Evolutionary conservation across 768 basidiomycete species (phyloP).

Genomic region (Boletus vermiculosoides): DNA sequence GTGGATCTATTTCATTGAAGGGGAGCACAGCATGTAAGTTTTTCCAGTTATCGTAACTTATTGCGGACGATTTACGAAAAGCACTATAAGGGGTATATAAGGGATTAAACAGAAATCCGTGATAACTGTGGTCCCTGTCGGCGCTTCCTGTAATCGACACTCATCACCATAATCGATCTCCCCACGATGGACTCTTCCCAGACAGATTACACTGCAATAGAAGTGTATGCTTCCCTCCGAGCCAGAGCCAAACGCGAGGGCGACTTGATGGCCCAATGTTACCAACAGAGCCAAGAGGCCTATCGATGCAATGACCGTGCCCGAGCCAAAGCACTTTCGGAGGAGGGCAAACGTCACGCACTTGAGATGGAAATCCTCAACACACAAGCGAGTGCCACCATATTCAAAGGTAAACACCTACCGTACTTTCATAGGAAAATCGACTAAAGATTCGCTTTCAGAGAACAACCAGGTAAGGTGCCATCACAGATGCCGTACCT

Average conservation of each 20-base stretch:
- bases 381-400: conserved; percentile 78
- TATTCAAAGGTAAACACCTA: conserved; percentile 54
- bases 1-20: too few species aligned
- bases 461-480: conserved; percentile 69
- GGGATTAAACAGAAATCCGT: too few species aligned
- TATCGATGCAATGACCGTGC: conserved; percentile 72
- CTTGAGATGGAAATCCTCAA: conserved; percentile 74
- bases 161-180: too few species aligned
- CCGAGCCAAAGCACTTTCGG: conserved; percentile 75
- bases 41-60: too few species aligned
- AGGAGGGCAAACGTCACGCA: conserved; percentile 76
- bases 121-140: too few species aligned
- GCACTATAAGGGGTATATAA: too few species aligned
- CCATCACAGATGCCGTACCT: not conserved
- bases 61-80: too few species aligned
- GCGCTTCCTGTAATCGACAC: too few species aligned
- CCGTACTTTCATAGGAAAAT: not conserved
- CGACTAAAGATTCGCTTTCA: conserved; percentile 24
- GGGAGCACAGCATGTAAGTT: too few species aligned
- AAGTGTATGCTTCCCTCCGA: conserved; percentile 61
- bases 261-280: conserved; percentile 66
- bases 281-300: conserved; percentile 68
- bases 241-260: conserved; percentile 75
- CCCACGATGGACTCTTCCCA: not conserved
- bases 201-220: not conserved